These are phyloP conservation scores for Diaporthe ilicicola DNA, from an alignment of 2,329 filamentous ascomycete genomes.

Conservation along the genomic window DNA sequence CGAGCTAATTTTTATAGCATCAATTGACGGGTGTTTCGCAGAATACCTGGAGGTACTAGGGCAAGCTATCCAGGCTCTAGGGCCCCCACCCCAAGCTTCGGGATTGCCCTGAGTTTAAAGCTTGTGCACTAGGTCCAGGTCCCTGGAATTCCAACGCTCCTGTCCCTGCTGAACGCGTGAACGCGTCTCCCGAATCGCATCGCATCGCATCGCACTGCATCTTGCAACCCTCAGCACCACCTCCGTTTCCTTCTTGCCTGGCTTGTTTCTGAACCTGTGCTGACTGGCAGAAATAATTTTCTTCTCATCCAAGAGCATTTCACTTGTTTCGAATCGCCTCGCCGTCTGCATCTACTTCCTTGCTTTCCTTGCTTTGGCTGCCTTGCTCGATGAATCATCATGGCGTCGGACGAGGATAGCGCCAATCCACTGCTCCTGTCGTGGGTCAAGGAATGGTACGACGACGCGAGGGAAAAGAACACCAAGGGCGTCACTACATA, in stretches of 20 bases:
- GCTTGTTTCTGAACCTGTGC: not conserved
- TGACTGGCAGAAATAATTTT: no score
- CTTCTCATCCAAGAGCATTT: not conserved
- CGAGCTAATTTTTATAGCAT: no score
- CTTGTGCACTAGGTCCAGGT: constrained; percentile 11
- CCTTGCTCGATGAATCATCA: constrained; percentile 7
- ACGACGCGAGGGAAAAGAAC: constrained; percentile 73
- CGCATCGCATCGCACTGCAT: constrained; percentile 14
- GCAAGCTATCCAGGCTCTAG: not conserved
- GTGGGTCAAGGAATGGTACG: constrained; percentile 83
- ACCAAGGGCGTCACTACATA: constrained; percentile 77
- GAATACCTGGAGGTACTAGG: not conserved
- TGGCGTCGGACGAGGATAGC: constrained; percentile 50
- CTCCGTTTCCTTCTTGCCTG: not conserved
- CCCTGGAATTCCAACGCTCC: not conserved
- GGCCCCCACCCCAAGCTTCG: not conserved
- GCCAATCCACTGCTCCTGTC: constrained; percentile 75
- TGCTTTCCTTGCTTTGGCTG: not conserved
- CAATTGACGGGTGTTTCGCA: no score
- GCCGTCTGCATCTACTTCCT: not conserved
- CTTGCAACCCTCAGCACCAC: not conserved
- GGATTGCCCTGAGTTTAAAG: constrained; percentile 17
- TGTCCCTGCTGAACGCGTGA: not conserved
- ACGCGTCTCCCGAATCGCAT: constrained; percentile 8
- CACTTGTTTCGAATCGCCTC: not conserved